phyloP scores from a whole-genome alignment of 106 monocot genomes.

The Amphibolis antarctica region DNA sequence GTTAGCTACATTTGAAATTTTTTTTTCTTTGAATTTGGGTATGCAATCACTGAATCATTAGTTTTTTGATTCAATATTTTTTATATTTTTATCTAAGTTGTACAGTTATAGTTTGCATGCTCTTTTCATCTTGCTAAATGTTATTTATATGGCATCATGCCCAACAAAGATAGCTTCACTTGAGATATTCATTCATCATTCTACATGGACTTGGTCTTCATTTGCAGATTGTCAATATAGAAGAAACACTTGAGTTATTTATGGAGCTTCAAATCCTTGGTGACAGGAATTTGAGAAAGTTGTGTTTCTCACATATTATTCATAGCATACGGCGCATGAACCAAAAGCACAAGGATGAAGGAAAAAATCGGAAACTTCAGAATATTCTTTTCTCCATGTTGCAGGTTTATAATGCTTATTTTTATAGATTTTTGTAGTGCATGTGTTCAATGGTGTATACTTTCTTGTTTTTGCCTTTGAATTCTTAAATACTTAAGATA shows the following conservation, averaged over 20 bases:
- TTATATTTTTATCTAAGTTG: no score
- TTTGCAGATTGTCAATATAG: slow-evolving; percentile 52
- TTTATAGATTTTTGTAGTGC: not conserved
- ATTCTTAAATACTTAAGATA: no score
- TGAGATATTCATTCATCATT: not conserved
- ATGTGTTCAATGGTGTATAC: not conserved
- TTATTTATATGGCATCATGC: no score
- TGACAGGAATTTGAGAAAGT: slow-evolving; percentile 48
- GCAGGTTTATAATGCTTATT: slow-evolving; percentile 36
- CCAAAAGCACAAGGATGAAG: slow-evolving; percentile 78
- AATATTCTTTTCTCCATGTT: slow-evolving; percentile 52
- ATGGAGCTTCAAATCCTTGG: slow-evolving; percentile 86
- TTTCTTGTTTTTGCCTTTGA: no score
- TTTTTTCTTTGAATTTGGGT: no score
- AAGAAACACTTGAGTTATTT: slow-evolving; percentile 67
- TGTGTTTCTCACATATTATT: slow-evolving; percentile 62
- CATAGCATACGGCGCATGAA: slow-evolving; percentile 80
- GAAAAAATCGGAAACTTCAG: slow-evolving; percentile 60
- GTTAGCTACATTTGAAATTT: no score
- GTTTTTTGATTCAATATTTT: no score
- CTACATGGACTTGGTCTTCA: not conserved
- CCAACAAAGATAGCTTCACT: no score
- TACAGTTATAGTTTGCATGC: no score
- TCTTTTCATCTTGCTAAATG: no score
- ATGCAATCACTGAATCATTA: no score